Evolutionary conservation across 2,329 filamentous ascomycete genomes (phyloP).

Genomic region (Fusarium sp.): DNA sequence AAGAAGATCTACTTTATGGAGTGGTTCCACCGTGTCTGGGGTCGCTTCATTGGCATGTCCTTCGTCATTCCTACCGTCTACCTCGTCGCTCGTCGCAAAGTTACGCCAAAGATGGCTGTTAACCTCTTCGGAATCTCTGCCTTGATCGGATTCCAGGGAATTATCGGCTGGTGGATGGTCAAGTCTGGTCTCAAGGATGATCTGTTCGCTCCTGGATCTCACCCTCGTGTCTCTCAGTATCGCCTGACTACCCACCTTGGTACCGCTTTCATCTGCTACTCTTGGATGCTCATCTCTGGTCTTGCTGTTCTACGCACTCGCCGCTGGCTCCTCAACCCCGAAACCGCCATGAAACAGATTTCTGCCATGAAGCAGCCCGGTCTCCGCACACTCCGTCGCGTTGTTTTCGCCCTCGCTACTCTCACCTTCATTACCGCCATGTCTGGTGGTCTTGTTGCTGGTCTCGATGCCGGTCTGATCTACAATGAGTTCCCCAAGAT

Average conservation of each 20-base stretch:
- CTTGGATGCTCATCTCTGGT: conserved; percentile 93
- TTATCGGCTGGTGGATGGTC: conserved; percentile 99
- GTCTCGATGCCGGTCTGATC: conserved; percentile 95
- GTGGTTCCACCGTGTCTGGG: conserved; percentile 96
- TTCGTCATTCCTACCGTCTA: conserved; percentile 92
- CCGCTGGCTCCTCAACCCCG: conserved; percentile 77
- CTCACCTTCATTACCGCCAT: conserved; percentile 92
- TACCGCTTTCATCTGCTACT: conserved; percentile 92
- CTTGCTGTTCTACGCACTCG: conserved; percentile 86
- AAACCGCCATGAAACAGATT: conserved; percentile 72
- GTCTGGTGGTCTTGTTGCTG: conserved; percentile 93
- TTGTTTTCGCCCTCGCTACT: conserved; percentile 77
- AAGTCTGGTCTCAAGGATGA: conserved; percentile 97
- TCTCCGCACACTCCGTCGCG: conserved; percentile 81
- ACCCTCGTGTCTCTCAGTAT: conserved; percentile 96
- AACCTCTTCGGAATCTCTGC: conserved; percentile 87
- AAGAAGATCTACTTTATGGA: conserved; percentile 99
- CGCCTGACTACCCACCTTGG: conserved; percentile 90
- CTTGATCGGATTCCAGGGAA: conserved; percentile 94
- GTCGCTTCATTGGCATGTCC: conserved; percentile 88
- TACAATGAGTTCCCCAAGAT: conserved; percentile 99
- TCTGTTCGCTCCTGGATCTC: conserved; percentile 89
- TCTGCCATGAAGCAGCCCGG: conserved; percentile 75
- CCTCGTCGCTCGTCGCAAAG: conserved; percentile 85
- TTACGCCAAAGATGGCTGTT: conserved; percentile 82